Base-by-base conservation (phyloP, 2,329 filamentous ascomycete genomes). In the Colletotrichum sp. region DNA sequence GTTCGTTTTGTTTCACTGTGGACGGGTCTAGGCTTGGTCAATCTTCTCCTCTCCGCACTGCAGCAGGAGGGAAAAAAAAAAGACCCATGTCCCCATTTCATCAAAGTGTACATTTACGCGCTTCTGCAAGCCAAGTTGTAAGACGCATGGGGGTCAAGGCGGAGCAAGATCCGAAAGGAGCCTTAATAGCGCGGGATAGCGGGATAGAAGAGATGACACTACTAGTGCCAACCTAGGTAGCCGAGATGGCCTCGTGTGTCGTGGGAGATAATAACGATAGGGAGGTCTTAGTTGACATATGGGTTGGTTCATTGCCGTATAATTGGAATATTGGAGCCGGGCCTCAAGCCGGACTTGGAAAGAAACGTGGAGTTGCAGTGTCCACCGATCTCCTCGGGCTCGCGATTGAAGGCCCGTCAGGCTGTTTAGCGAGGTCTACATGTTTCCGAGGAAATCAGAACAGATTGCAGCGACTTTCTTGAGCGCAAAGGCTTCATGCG, bases 1-100 rank as follows among this genome's bases (percentile, higher is more conserved):
- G 59, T 68, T 22, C 74, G 74, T 76, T 76, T 76, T 68, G 74
- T 76, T 76, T 76, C 74, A 76, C 65, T 34, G 59, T 65, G 59
- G 44, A 62, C 65, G 57, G 64, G 70, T 39, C 70, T 60, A 65
- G 70, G 71, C 65, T 74, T 69, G 64, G 59, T 68, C 68, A 64
- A 73, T 52, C 10, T 74, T 73, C 70, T 69, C 30, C 18, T 34
- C 39, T 59, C 59, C 68, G 59, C 60, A 30, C 39, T 26, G 30
- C 59, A 36, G 68, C 18, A 69, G 65, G 44, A 52, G n/a, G 9
- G 16, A 7, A 5, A 22, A 48, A 48, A 44, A 48, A 22, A 52
- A 52, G n/a, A 52, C 6, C 48, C 48, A 36, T 32, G 68, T 62
- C 28, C 34, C 28, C 34, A 63, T 52, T 10, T 60, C 48, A 7